These are phyloP conservation scores for Haematococcus sp. DNA, from an alignment of 139 green algal species.

Conservation along the genomic window DNA sequence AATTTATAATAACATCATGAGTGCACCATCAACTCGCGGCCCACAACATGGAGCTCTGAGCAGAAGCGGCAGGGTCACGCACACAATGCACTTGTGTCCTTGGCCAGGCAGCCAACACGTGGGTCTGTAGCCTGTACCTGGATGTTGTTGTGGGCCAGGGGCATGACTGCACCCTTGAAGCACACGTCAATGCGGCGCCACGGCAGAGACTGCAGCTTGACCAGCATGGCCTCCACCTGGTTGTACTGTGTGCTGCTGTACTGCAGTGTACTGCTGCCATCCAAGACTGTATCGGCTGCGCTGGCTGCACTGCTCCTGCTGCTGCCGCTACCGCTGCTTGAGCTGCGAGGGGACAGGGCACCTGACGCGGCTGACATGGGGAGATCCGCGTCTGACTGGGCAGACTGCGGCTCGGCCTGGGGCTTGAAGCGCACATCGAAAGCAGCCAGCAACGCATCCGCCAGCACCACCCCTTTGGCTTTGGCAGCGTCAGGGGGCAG, in stretches of 20 bases:
- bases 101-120: no score
- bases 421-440: slow-evolving; percentile 22
- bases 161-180: slow-evolving; percentile 36
- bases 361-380: background rate
- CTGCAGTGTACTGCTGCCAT: no score
- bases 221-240: slow-evolving; percentile 45
- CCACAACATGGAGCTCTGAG: no score
- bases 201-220: slow-evolving; percentile 53
- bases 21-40: no score
- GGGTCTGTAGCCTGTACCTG: slow-evolving; percentile 41
- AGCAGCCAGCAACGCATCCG: slow-evolving; percentile 44
- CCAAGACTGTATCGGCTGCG: no score
- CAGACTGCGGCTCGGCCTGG: slow-evolving; percentile 1
- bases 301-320: background rate
- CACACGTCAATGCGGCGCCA: slow-evolving; percentile 80
- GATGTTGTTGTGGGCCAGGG: slow-evolving; percentile 64
- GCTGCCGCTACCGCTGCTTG: background rate
- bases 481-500: slow-evolving; percentile 19
- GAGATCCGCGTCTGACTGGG: background rate
- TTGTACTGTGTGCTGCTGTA: slow-evolving; percentile 11
- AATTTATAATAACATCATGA: no score
- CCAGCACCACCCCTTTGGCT: slow-evolving; percentile 58
- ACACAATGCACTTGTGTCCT: no score
- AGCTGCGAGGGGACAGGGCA: background rate
- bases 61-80: no score